Evolutionary conservation across 1,284 basidiomycete species (phyloP).

Genomic region (Irpex rosettiformis): DNA sequence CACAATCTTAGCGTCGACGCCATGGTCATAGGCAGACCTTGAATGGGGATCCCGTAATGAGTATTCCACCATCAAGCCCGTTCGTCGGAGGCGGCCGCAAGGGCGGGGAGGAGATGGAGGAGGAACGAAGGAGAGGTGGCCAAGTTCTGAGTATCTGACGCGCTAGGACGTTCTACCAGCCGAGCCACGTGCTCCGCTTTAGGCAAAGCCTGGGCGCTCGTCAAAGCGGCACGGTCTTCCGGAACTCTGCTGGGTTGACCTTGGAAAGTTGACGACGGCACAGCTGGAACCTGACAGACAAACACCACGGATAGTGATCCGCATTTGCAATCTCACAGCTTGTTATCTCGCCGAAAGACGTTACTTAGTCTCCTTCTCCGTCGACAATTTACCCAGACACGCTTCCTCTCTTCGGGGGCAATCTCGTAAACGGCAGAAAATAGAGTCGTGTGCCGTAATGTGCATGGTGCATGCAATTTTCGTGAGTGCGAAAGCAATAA

Average conservation of each 20-base stretch:
- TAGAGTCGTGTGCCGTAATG: conserved; percentile 11
- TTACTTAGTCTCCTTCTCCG: conserved; percentile 2
- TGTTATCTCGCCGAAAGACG: conserved; percentile 13
- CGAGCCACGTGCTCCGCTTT: conserved; percentile 19
- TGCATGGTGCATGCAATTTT: conserved; percentile 31
- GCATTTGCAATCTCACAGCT: conserved; percentile 3
- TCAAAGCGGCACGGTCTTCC: conserved; percentile 4
- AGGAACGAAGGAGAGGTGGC: conserved; percentile 20
- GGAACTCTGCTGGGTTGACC: neutral
- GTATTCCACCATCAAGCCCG: conserved; percentile 31
- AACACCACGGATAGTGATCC: neutral
- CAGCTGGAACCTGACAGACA: too few species aligned
- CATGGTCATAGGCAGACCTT: conserved; percentile 67
- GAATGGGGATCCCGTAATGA: conserved; percentile 58
- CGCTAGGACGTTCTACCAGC: conserved; percentile 10
- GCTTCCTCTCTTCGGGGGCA: conserved; percentile 3
- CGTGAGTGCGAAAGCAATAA: conserved; percentile 25
- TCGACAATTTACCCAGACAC: neutral
- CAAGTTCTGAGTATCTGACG: conserved; percentile 17
- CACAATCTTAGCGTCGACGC: conserved; percentile 95
- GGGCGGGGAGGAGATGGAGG: conserved; percentile 23
- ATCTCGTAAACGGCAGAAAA: conserved; percentile 4
- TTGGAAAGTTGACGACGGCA: too few species aligned
- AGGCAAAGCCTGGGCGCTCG: conserved; percentile 4
- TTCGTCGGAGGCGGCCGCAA: conserved; percentile 20